These are phyloP conservation scores for Rhododendron williamsianum DNA, from an alignment of 148 eudicot genomes.

Conservation along the genomic window DNA sequence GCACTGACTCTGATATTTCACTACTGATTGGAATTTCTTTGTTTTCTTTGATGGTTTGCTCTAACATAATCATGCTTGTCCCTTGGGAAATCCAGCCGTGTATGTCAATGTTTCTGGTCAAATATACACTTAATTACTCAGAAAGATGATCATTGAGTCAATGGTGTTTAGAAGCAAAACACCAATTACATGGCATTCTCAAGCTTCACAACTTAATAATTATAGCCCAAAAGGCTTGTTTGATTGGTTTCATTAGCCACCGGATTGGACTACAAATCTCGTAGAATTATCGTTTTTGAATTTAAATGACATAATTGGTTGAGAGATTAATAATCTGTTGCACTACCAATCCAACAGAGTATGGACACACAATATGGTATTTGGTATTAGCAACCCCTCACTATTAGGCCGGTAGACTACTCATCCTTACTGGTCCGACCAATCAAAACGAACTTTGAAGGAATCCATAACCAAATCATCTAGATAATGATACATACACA, in stretches of 20 bases:
- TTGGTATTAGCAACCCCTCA: background rate
- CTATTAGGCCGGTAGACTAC: background rate
- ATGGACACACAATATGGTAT: background rate
- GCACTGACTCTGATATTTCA: background rate
- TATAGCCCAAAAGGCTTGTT: background rate
- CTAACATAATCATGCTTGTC: background rate
- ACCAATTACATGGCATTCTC: background rate
- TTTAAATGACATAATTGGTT: background rate
- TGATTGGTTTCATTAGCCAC: background rate
- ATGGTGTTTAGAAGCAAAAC: background rate
- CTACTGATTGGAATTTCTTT: background rate
- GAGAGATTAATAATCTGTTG: background rate
- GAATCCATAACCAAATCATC: background rate
- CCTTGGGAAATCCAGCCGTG: background rate
- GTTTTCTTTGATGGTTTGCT: background rate
- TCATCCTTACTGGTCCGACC: background rate
- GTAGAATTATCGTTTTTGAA: too few relatives aligned
- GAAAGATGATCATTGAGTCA: background rate
- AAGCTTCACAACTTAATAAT: slow-evolving; percentile 2
- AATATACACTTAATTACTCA: background rate
- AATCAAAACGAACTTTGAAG: background rate
- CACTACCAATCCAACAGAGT: background rate
- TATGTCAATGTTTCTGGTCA: background rate
- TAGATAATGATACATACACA: background rate
- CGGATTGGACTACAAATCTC: too few relatives aligned